A percentile compares a stretch with the other conserved stretches of the same genome.
phyloP scores from a whole-genome alignment of 768 basidiomycete genomes.

The Lactarius trivialis region DNA sequence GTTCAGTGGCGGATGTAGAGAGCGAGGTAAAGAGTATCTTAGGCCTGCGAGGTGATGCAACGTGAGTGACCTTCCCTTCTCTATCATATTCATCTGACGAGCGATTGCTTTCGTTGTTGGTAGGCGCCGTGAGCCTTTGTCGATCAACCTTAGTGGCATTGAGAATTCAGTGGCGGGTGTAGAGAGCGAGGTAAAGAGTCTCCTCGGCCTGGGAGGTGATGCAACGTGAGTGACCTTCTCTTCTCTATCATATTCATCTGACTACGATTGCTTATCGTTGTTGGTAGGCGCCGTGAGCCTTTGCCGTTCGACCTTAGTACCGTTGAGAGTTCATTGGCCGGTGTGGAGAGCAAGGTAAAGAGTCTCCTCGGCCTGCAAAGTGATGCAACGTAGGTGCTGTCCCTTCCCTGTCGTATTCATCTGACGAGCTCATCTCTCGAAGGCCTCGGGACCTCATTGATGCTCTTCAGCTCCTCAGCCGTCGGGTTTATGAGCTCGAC shows the following conservation, averaged over 20 bases:
- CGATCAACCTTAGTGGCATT: too few relatives aligned
- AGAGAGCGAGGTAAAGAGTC: not conserved
- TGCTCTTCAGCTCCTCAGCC: not conserved
- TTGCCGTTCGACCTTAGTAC: too few relatives aligned
- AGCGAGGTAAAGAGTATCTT: not conserved
- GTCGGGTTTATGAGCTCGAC: not conserved
- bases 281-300: too few relatives aligned
- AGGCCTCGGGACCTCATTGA: not conserved
- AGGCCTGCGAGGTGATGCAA: not conserved
- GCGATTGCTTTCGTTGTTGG: too few relatives aligned
- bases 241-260: not conserved
- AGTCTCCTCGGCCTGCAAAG: not conserved
- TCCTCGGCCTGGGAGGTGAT: not conserved
- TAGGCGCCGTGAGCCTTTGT: too few relatives aligned
- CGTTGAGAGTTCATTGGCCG: too few relatives aligned
- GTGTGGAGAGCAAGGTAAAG: not conserved
- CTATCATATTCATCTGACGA: not conserved
- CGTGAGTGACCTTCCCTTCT: not conserved
- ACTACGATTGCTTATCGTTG: too few relatives aligned
- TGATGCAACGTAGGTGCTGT: not conserved
- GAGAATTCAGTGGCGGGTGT: too few relatives aligned
- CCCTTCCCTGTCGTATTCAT: not conserved
- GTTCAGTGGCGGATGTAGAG: too few relatives aligned
- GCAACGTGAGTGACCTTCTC: not conserved
- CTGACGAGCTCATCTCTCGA: not conserved